Base-by-base conservation (phyloP, 1,139 yeast genomes). In the Suhomyces terraborum region DNA sequence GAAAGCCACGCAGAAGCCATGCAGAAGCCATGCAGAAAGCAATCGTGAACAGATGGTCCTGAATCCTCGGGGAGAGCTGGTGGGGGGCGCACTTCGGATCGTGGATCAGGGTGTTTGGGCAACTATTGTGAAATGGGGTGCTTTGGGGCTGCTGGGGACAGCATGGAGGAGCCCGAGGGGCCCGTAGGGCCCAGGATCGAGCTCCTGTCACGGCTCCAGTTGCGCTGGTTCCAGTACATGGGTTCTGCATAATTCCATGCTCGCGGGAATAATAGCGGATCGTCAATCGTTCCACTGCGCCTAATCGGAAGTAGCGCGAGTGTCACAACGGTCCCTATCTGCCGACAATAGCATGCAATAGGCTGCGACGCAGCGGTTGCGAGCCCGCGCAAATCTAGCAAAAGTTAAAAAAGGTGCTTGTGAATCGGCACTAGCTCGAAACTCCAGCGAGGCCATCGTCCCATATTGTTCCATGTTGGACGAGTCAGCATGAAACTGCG, bases 231-330 rank as follows among this genome's bases (percentile, higher is more conserved):
- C n/a, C 8, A 13, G 26, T 14, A 35, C 34, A 21, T 19, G 24
- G 9, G 17, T 20, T 28, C 35, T 40, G 40, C 43, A 40, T 40
- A 40, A 37, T 40, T 40, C 43, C 43, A 40, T 19, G 12, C 22
- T 21, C n/a, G 7, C 16, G n/a, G 27, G 14, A 29, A 36, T 27
- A 30, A 40, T 32, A 32, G 21, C 32, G 32, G 36, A 36, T 36
- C 43, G 40, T 36, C 40, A 36, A 40, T 40, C 40, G 35, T 33
- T 22, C 40, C 36, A 25, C 25, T n/a, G 35, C 21, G 25, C 29
- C 22, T 33, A 35, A 16, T 32, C 32, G 20, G 40, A 20, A 25
- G 30, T 38, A 9, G 33, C 25, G 38, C 37, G 35, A 33, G 25
- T 33, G 32, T 32, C 23, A 24, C 43, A 40, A 40, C 43, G 43